phyloP scores from a whole-genome alignment of 768 basidiomycete species.

The Jaapia argillacea region DNA sequence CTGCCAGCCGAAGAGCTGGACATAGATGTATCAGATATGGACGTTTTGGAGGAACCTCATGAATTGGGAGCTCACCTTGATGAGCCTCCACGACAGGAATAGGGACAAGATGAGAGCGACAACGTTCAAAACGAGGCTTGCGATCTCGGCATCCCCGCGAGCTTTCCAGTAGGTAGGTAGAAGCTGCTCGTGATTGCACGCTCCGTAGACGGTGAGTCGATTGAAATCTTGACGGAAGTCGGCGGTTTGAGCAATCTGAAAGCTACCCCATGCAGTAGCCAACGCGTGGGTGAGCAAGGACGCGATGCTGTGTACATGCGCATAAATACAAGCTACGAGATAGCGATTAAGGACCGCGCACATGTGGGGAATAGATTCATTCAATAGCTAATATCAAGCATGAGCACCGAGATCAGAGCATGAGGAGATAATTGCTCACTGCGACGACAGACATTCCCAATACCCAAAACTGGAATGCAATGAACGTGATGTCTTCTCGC shows the following conservation, averaged over 20 bases:
- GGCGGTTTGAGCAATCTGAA: constrained; percentile 53
- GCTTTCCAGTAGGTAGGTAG: constrained; percentile 57
- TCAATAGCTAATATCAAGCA: constrained; percentile 25
- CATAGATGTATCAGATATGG: no score
- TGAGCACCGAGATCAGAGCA: neutral
- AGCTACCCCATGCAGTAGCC: constrained; percentile 64
- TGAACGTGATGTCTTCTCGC: constrained; percentile 71
- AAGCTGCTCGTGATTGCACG: constrained; percentile 45
- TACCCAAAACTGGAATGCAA: constrained; percentile 74
- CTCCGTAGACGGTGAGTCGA: constrained; percentile 49
- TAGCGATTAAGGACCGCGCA: constrained; percentile 12
- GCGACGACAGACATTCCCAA: constrained; percentile 71
- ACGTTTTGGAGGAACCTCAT: no score
- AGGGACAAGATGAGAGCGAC: constrained; percentile 48
- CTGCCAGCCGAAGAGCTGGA: constrained; percentile 71
- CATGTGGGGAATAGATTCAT: constrained; percentile 78
- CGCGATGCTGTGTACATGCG: constrained; percentile 32
- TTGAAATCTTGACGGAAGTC: constrained; percentile 47
- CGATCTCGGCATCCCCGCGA: constrained; percentile 50
- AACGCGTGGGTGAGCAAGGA: constrained; percentile 64
- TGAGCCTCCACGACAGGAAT: constrained; percentile 63
- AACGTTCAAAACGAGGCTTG: constrained; percentile 53
- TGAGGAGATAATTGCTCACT: constrained; percentile 10
- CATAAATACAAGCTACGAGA: neutral
- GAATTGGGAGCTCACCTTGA: constrained; percentile 56